phyloP scores from a whole-genome alignment of 2,329 filamentous ascomycete species.

The Fusarium cyanostomum region DNA sequence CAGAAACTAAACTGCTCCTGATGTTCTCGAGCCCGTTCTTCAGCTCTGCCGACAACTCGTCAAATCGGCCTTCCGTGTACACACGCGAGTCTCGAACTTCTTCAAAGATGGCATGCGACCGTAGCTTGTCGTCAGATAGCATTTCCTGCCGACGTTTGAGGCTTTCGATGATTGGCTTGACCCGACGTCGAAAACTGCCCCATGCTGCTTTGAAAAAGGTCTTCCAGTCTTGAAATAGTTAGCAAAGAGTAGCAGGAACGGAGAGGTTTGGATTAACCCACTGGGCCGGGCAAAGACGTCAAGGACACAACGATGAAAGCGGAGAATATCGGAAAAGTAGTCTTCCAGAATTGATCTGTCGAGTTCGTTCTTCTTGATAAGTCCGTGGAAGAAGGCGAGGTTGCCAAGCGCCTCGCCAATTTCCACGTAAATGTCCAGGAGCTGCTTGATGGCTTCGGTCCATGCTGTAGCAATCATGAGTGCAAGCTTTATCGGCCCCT shows the following conservation, averaged over 20 bases:
- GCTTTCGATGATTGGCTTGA: not conserved
- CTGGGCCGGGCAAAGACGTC: not conserved
- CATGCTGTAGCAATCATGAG: not conserved
- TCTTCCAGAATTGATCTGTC: not conserved
- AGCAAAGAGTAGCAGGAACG: too few relatives aligned
- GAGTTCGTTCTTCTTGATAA: not conserved
- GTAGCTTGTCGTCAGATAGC: not conserved
- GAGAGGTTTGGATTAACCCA: accelerated
- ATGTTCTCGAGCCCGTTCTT: not conserved
- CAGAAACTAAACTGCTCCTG: accelerated
- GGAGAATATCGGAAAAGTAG: not conserved
- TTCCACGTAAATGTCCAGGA: not conserved
- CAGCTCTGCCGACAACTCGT: accelerated
- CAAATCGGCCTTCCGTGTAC: accelerated
- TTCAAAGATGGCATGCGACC: not conserved
- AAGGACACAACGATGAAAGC: accelerated
- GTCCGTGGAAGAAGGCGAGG: not conserved
- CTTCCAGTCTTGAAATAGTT: not conserved
- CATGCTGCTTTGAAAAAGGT: accelerated
- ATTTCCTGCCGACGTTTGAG: not conserved
- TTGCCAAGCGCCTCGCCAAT: not conserved
- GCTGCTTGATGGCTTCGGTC: not conserved
- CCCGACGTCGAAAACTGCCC: accelerated
- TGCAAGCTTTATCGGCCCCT: slow-evolving; percentile 6
- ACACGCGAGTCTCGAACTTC: not conserved